phyloP scores from a whole-genome alignment of 768 basidiomycete genomes.

The Lactarius deliciosus region DNA sequence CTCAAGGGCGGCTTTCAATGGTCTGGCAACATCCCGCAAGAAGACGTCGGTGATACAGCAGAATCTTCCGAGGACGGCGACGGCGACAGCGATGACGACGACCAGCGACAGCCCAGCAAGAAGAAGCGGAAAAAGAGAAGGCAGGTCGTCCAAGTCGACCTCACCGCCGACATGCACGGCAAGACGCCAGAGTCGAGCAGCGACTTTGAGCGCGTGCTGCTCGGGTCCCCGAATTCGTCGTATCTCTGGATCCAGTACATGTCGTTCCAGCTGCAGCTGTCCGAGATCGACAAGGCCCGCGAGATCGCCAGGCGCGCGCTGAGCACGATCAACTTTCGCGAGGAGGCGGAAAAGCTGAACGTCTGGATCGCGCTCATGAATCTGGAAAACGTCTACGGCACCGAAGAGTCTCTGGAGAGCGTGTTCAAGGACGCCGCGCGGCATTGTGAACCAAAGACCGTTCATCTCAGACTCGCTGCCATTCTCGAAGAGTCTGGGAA shows the following conservation, averaged over 20 bases:
- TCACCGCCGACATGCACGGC: conserved; percentile 85
- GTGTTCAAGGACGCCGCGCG: conserved; percentile 88
- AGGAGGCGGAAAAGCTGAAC: conserved; percentile 94
- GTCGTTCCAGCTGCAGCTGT: conserved; percentile 97
- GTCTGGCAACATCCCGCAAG: conserved; percentile 45
- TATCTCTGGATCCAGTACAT: conserved; percentile 99
- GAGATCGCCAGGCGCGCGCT: conserved; percentile 84
- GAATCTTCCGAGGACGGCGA: conserved; percentile 52
- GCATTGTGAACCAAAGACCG: conserved; percentile 89
- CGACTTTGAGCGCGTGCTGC: conserved; percentile 90
- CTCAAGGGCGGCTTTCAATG: conserved; percentile 70
- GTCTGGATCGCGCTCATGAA: conserved; percentile 98
- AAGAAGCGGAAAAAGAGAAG: conserved; percentile 68
- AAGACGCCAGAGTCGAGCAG: conserved; percentile 86
- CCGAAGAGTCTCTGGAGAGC: conserved; percentile 72
- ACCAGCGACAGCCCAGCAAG: conserved; percentile 50
- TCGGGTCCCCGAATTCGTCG: conserved; percentile 95
- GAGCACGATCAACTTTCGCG: conserved; percentile 87
- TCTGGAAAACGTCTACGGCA: conserved; percentile 90
- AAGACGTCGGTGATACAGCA: conserved; percentile 42
- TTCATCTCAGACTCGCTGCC: conserved; percentile 80
- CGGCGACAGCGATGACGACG: conserved; percentile 50
- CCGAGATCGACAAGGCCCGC: conserved; percentile 93
- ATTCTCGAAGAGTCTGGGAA: conserved; percentile 87
- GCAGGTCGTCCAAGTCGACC: conserved; percentile 65